Percentiles rank a stretch among this genome's conserved stretches.
These are phyloP conservation scores for Colletotrichum chrysophilum DNA, from an alignment of 2,329 filamentous ascomycete genomes.

Conservation along the genomic window DNA sequence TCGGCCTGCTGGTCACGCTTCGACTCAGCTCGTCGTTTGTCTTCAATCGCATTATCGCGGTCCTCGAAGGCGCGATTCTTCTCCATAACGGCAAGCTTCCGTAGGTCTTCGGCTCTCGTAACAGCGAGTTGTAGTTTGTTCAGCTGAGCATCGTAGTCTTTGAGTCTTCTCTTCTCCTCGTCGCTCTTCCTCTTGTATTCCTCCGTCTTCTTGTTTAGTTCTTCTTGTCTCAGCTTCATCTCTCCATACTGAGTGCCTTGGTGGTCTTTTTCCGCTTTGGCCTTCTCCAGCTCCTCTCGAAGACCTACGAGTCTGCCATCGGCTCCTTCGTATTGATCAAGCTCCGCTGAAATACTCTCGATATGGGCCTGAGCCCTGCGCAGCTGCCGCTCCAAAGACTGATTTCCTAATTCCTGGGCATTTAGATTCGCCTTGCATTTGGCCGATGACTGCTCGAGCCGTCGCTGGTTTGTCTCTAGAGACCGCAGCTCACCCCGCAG, in stretches of 20 bases:
- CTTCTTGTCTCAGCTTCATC: slow-evolving; percentile 52
- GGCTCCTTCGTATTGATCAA: slow-evolving; percentile 71
- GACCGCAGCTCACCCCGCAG: slow-evolving; percentile 60
- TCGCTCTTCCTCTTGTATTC: slow-evolving; percentile 41
- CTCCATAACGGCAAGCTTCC: slow-evolving; percentile 58
- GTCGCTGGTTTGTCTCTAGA: slow-evolving; percentile 53
- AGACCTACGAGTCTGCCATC: slow-evolving; percentile 70
- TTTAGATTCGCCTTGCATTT: slow-evolving; percentile 50
- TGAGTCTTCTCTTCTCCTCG: slow-evolving; percentile 39
- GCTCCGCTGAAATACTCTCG: slow-evolving; percentile 56
- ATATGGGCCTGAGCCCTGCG: slow-evolving; percentile 68
- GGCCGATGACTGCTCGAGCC: slow-evolving; percentile 52
- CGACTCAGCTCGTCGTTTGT: slow-evolving; percentile 48
- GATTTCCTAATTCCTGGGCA: slow-evolving; percentile 43
- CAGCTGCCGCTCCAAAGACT: slow-evolving; percentile 53
- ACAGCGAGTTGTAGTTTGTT: slow-evolving; percentile 62
- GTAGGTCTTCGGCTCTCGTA: slow-evolving; percentile 50
- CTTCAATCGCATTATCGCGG: slow-evolving; percentile 52
- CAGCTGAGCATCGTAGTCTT: slow-evolving; percentile 37
- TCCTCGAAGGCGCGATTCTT: slow-evolving; percentile 66
- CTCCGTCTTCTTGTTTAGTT: slow-evolving; percentile 50
- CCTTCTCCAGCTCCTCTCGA: slow-evolving; percentile 60
- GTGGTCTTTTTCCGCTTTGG: slow-evolving; percentile 47
- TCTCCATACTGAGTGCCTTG: slow-evolving; percentile 62
- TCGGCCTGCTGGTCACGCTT: slow-evolving; percentile 52